Percentiles rank a stretch among this genome's conserved stretches.
These are phyloP conservation scores for Hibiscus trionum DNA, from an alignment of 345 rosid species.

Conservation along the genomic window DNA sequence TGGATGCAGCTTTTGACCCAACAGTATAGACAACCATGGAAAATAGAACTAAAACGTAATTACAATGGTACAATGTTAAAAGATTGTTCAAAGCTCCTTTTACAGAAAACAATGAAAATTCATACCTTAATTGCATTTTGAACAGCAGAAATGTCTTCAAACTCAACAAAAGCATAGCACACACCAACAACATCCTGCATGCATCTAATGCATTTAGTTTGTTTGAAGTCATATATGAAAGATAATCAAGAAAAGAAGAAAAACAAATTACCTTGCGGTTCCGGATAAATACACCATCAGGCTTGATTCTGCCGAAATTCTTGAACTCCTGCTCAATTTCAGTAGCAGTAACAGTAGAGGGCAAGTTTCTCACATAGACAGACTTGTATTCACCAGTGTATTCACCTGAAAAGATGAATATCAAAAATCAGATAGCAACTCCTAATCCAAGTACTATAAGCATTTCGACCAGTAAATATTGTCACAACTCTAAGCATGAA, in stretches of 20 bases:
- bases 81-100: not conserved
- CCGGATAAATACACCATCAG: conserved; percentile 84
- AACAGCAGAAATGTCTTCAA: conserved; percentile 74
- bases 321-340: conserved; percentile 87
- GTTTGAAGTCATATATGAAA: not conserved
- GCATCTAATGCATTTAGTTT: conserved; percentile 14
- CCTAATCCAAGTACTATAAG: not conserved
- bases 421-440: conserved; percentile 16
- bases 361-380: conserved; percentile 91
- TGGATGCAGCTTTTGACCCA: not conserved
- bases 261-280: conserved; percentile 60
- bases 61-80: not conserved
- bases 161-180: conserved; percentile 96
- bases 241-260: not conserved
- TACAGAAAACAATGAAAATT: not conserved
- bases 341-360: conserved; percentile 60
- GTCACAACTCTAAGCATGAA: not conserved
- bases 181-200: conserved; percentile 84
- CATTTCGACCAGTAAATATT: not conserved
- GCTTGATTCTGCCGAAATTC: conserved; percentile 73
- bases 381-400: conserved; percentile 52
- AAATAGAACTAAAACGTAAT: not conserved
- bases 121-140: conserved; percentile 89
- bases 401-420: conserved; percentile 45
- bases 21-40: not conserved